Base-by-base conservation (phyloP, 2,329 filamentous ascomycete genomes). In the Fusarium sp. region DNA sequence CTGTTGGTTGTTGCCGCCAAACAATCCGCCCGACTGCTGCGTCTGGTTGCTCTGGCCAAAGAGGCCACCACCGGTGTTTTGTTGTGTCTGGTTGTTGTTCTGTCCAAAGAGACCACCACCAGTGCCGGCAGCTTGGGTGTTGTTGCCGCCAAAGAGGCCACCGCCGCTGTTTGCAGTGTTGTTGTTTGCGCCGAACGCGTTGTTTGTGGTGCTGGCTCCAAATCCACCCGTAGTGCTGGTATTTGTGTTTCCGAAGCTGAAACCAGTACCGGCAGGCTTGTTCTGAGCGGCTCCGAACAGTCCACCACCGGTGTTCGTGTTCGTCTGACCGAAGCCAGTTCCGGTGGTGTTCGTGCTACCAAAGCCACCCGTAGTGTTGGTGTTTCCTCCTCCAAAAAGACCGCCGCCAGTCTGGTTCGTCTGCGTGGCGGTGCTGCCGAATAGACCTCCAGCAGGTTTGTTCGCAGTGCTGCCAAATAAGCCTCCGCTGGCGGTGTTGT, bases 111-210 rank as follows among this genome's bases (percentile, higher is more conserved):
- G 76, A 19, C 84, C 82, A 23, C 83, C 83, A 21, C 58, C 27
- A n/a, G 41, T 44, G n/a, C 82, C 81, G 54, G 83, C 77, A 67
- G 72, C 59, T 71, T 79, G 73, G 81, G 81, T 63, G 82, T 78
- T 74, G 73, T 77, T 78, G 41, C 85, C 86, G 29, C 85, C 86
- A 60, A 89, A 87, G 7, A 86, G 75, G 25, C 81, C 78, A 51
- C 80, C 78, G 10, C 79, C 70, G 33, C 73, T 63, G 56, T 61
- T 77, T 38, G 74, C 69, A 23, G 76, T 76, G 33, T 82, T 80
- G 48, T 73, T 77, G 45, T 65, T 80, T 59, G 83, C 82, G 21
- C 60, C 74, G 18, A 54, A 75, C 18, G 67, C 76, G 38, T 75
- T 73, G 59, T 74, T 75, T 69, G 63, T 74, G 12, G 59, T 44